Base-by-base conservation (phyloP, 345 rosid species). In the Trapa incisa region DNA sequence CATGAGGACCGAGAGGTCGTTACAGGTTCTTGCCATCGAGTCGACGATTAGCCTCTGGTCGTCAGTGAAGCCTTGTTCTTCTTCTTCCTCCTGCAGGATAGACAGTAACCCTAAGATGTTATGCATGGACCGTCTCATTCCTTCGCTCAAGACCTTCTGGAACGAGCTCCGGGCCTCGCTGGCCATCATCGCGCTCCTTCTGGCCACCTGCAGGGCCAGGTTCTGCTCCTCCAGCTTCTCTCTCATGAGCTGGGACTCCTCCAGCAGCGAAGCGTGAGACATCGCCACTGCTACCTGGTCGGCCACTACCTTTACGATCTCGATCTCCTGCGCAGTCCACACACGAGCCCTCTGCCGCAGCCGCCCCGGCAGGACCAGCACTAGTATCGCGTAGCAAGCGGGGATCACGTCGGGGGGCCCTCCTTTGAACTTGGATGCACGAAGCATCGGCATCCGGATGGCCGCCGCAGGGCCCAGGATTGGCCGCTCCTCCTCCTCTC, bases 251-350 rank as follows among this genome's bases (percentile, higher is more conserved):
- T 92, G 96, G 58, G 98, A 92, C 74, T 92, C 98, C 64, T 92
- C 98, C 7, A 92, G 90, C 68, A 89, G 85, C 16, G 94, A 90
- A 17, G 98, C 94, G 75, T 92, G 98, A 71, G 96, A 89, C 61
- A 92, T 79, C 37, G 98, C 98, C 68, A 92, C 96, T 4, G 96
- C 87, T n/a, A 92, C 96, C 75, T 92, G 98, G 75, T 87, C 96
- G 5, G 98, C 98, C 8, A 92, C 98, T 52, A 86, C 98, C 67
- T 92, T 82, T 41, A 89, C 86, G 67, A 92, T 92, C 81, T 89
- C 98, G 41, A 84, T 66, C 70, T 89, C 98, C 67, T 83, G 91
- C 68, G 75, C 76, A 75, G 77, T 83, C 98, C 98, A 92, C 36
- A 78, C 78, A 72, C 92, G 76, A 54, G 82, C 81, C 17, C 22